Evolutionary conservation across 345 rosid species (phyloP), one percentile per base, ranked within the genome.

Genomic region (Sisymbrium altissimum): DNA sequence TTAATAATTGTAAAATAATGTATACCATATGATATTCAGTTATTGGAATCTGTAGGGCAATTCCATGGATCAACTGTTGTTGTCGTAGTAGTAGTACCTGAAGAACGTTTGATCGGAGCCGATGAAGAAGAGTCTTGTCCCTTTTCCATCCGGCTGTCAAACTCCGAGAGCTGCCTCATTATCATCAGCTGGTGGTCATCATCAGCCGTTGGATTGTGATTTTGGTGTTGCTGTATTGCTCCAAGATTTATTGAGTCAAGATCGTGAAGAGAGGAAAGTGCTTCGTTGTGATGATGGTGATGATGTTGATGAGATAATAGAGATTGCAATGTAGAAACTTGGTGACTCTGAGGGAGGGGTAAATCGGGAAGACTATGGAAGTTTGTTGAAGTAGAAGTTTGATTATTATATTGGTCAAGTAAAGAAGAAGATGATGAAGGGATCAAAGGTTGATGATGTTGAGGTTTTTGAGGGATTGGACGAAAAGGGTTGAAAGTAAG

Each of bases 31-130:
- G 57, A 35, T 18, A 7, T 64, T 64, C 58, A 74, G 17, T 58
- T 45, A 66, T 40, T 81, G 27, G 70, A 86, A 59, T 86, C 88
- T 41, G 88, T 75, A 61, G 87, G 94, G 81, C 83, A 85, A 76
- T 82, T 84, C 96, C 97, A 92, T 1, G 91, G 81, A 80, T 89
- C 96, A 56, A 87, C 85, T 4, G 85, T 46, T 65, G 78, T 55
- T 62, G 56, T 69, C n/a, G 74, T 71, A 27, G 73, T 61, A 13
- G 50, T 73, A n/a, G 59, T 74, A 74, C 58, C 66, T 55, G 66
- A 73, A 71, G 52, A 71, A 68, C 81, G 87, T 77, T 81, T 79
- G 50, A 68, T 74, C 21, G 79, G 80, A 19, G 53, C 62, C 3
- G 84, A 71, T 52, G 84, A 72, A 59, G 85, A 75, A 70, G 79